Percentiles rank a stretch among this genome's conserved stretches.
Evolutionary conservation across 140 eudicot genomes (phyloP).

Genomic region (Stevia rebaudiana): DNA sequence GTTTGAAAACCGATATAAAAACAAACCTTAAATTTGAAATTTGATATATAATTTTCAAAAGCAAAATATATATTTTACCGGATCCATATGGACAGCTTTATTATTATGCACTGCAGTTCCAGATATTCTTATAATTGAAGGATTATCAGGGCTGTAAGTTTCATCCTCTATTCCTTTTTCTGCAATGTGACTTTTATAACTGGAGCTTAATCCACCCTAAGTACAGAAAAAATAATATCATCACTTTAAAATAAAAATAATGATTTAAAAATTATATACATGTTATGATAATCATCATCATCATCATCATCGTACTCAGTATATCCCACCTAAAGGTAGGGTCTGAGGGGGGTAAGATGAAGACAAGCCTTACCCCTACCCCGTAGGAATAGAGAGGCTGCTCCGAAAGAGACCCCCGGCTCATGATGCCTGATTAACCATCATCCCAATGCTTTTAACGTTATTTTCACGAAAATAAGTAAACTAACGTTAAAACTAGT

Average conservation of each 20-base stretch:
- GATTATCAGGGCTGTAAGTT: conserved; percentile 70
- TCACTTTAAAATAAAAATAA: background rate
- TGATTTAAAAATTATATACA: background rate
- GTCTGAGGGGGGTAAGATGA: too few species aligned
- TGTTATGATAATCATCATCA: background rate
- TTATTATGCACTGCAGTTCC: conserved; percentile 90
- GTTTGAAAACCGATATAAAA: background rate
- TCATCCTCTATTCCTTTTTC: conserved; percentile 84
- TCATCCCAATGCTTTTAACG: too few species aligned
- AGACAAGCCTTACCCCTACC: too few species aligned
- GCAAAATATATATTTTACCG: conserved; percentile 36
- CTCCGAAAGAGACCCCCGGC: too few species aligned
- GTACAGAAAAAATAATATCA: background rate
- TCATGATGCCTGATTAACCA: too few species aligned
- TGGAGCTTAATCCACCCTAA: conserved; percentile 92
- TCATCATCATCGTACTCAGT: too few species aligned
- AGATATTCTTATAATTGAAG: conserved; percentile 64
- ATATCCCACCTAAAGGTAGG: too few species aligned
- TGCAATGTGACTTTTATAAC: conserved; percentile 68
- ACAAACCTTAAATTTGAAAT: background rate
- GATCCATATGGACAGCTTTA: conserved; percentile 74
- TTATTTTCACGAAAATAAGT: too few species aligned
- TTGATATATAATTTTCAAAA: background rate
- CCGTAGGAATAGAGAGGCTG: too few species aligned
- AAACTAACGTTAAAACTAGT: too few species aligned